Percentiles rank a stretch among this genome's conserved stretches.
phyloP scores from a whole-genome alignment of 768 basidiomycete species.

The Symmetrospora coprosmae region DNA sequence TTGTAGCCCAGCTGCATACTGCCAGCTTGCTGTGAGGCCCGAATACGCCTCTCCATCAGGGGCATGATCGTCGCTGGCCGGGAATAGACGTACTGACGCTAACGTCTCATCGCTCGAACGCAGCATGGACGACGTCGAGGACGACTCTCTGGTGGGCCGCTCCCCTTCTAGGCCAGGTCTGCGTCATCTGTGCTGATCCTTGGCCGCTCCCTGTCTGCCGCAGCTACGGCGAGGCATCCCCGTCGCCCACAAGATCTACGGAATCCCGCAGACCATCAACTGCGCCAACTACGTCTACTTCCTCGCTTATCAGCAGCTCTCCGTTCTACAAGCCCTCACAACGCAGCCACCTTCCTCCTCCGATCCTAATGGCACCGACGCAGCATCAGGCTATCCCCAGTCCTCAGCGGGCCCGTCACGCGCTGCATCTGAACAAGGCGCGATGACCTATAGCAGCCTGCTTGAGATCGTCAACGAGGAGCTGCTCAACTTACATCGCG shows the following conservation, averaged over 20 bases:
- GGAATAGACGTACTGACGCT: neutral
- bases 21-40: conserved; percentile 68
- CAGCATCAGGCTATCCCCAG: neutral
- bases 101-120: neutral
- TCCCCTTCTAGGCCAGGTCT: neutral
- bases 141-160: conserved; percentile 24
- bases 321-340: conserved; percentile 42
- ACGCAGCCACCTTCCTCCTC: no score
- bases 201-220: no score
- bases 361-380: no score
- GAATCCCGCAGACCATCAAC: conserved; percentile 91
- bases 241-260: conserved; percentile 94
- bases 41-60: neutral
- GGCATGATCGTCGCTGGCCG: neutral
- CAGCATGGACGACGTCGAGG: conserved; percentile 36
- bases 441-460: no score
- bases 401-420: neutral
- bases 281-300: conserved; percentile 95
- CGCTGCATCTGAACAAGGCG: neutral
- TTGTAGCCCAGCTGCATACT: conserved; percentile 88
- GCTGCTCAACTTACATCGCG: conserved; percentile 73
- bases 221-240: conserved; percentile 58
- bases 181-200: no score
- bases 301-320: conserved; percentile 73
- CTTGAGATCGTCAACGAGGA: no score